Evolutionary conservation across 345 rosid genomes (phyloP).

Genomic region (Aegle marmelos): DNA sequence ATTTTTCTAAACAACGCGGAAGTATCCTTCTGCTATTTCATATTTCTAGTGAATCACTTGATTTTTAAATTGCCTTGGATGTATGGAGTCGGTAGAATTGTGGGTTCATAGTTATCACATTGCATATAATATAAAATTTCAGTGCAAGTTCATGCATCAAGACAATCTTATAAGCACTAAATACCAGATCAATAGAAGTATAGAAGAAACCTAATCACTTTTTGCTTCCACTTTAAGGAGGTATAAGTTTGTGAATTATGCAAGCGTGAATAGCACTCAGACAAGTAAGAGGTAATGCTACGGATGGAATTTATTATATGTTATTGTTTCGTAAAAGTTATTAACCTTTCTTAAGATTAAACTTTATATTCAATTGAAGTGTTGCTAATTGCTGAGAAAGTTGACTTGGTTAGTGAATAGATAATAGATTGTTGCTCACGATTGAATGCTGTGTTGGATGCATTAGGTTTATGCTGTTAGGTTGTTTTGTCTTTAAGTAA

Average conservation of each 20-base stretch:
- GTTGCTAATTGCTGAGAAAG: neutral
- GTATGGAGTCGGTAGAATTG: neutral
- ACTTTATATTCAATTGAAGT: neutral
- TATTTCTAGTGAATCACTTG: neutral
- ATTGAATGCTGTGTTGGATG: neutral
- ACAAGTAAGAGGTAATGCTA: neutral
- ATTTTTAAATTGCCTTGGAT: conserved; percentile 10
- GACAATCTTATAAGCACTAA: neutral
- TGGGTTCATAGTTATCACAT: conserved; percentile 24
- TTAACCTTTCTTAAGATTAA: neutral
- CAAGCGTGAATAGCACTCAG: neutral
- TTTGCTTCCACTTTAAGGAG: neutral
- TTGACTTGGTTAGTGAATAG: neutral
- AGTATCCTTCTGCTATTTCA: neutral
- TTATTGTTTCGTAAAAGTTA: neutral
- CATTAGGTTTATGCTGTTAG: neutral
- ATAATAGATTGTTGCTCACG: neutral
- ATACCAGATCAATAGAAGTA: neutral
- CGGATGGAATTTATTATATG: neutral
- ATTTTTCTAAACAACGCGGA: too few species aligned
- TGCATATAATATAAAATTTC: conserved; percentile 1
- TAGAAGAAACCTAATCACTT: neutral
- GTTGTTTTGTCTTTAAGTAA: neutral
- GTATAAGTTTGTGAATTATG: neutral
- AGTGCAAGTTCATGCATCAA: conserved; percentile 11